Evolutionary conservation across 2,329 filamentous ascomycete genomes (phyloP).

Genomic region (Pestalotiopsis sp.): DNA sequence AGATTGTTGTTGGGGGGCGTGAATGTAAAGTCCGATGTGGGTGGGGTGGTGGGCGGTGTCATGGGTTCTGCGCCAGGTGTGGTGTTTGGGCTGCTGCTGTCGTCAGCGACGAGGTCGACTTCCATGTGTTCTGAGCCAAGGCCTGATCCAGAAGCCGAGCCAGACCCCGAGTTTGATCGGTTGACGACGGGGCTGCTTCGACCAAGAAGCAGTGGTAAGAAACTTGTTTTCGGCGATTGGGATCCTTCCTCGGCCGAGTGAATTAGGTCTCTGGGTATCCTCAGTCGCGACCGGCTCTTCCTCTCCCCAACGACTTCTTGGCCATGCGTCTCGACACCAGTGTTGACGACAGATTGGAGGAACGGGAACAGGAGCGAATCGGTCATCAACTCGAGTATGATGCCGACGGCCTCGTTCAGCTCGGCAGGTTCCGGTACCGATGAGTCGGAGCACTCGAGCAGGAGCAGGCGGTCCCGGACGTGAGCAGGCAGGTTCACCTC

Average conservation of each 20-base stretch:
- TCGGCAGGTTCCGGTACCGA: constrained; percentile 74
- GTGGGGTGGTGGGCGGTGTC: constrained; percentile 76
- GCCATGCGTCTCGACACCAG: constrained; percentile 38
- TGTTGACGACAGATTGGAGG: constrained; percentile 66
- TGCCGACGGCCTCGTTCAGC: constrained; percentile 80
- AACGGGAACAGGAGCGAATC: constrained; percentile 94
- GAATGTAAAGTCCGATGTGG: constrained; percentile 60
- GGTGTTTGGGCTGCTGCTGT: constrained; percentile 65
- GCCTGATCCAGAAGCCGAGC: constrained; percentile 24
- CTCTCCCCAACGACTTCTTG: constrained; percentile 39
- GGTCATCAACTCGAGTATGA: constrained; percentile 96
- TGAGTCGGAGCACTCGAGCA: constrained; percentile 56
- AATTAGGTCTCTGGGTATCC: constrained; percentile 38
- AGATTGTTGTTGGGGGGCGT: constrained; percentile 55
- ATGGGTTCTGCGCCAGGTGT: constrained; percentile 63
- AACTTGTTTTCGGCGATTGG: constrained; percentile 47
- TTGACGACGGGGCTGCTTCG: constrained; percentile 38
- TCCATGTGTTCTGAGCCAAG: constrained; percentile 48
- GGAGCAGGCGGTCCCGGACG: constrained; percentile 80
- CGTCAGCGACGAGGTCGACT: constrained; percentile 62
- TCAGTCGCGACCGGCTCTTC: constrained; percentile 41
- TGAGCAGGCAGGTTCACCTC: constrained; percentile 90
- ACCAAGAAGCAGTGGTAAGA: constrained; percentile 45
- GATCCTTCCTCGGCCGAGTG: constrained; percentile 39
- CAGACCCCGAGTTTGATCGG: constrained; percentile 41